These are phyloP conservation scores for Rhodofomes roseus DNA, from an alignment of 1,284 basidiomycete genomes.

Conservation along the genomic window DNA sequence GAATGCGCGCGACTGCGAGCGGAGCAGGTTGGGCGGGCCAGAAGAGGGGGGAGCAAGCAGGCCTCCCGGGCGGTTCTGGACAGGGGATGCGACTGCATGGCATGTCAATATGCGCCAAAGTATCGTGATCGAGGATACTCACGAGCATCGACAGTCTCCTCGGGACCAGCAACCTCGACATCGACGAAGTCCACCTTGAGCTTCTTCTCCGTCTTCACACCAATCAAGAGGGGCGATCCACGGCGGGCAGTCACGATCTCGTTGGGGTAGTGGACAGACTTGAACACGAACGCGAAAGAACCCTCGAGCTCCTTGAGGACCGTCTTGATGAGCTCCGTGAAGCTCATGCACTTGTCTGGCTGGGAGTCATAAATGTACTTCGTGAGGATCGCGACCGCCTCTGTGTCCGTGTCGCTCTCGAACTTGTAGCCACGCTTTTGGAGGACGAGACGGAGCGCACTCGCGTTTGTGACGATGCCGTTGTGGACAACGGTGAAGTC, in stretches of 20 bases:
- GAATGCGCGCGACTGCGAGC: constrained; percentile 97
- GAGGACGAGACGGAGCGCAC: constrained; percentile 88
- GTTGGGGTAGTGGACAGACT: constrained; percentile 94
- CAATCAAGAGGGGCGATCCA: constrained; percentile 94
- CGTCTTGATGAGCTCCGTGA: constrained; percentile 92
- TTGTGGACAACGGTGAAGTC: constrained; percentile 98
- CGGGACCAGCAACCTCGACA: constrained; percentile 86
- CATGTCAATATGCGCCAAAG: neutral
- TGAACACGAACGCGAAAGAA: constrained; percentile 99
- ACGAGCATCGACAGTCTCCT: constrained; percentile 61
- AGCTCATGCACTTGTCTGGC: constrained; percentile 83
- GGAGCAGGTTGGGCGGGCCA: constrained; percentile 78
- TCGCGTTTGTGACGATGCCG: constrained; percentile 96
- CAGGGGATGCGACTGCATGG: constrained; percentile 39
- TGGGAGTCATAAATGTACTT: constrained; percentile 98
- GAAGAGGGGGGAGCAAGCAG: constrained; percentile 70
- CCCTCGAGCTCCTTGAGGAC: constrained; percentile 98
- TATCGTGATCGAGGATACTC: constrained; percentile 28
- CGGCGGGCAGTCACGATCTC: constrained; percentile 95
- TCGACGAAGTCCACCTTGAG: constrained; percentile 99
- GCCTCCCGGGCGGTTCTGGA: constrained; percentile 36
- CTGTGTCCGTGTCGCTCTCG: constrained; percentile 96
- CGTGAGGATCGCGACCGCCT: constrained; percentile 93
- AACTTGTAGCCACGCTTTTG: constrained; percentile 96
- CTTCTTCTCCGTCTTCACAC: constrained; percentile 99